These are phyloP conservation scores for Vaccinium myrtillus DNA, from an alignment of 148 eudicot species.

Conservation along the genomic window DNA sequence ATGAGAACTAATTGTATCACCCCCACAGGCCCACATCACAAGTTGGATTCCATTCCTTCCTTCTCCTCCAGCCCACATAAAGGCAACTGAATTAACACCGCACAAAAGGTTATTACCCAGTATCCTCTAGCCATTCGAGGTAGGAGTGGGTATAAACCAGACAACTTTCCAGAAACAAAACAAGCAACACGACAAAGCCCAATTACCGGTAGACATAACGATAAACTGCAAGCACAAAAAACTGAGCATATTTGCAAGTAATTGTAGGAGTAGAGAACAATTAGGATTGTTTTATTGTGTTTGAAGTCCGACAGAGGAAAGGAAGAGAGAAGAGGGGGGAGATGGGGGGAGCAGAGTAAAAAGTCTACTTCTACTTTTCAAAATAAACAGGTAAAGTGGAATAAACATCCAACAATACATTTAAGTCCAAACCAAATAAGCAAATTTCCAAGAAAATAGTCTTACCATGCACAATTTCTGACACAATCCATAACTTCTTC, in stretches of 20 bases:
- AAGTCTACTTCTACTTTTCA: neutral
- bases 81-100: constrained; percentile 2
- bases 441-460: neutral
- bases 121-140: neutral
- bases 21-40: neutral
- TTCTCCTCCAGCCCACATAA: neutral
- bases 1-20: neutral
- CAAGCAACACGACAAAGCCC: neutral
- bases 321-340: neutral
- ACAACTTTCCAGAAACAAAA: neutral
- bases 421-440: neutral
- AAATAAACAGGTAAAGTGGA: constrained; percentile 11
- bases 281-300: neutral
- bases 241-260: neutral
- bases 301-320: neutral
- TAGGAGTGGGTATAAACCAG: neutral
- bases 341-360: neutral
- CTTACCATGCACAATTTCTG: constrained; percentile 84
- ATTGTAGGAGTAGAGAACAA: neutral
- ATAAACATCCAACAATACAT: neutral
- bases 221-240: neutral
- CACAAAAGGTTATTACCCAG: neutral
- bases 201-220: neutral
- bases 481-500: constrained; percentile 90
- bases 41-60: neutral